Percentiles rank a stretch among this genome's conserved stretches.
These are phyloP conservation scores for Fusarium sp. DNA, from an alignment of 2,329 filamentous ascomycete genomes.

Conservation along the genomic window DNA sequence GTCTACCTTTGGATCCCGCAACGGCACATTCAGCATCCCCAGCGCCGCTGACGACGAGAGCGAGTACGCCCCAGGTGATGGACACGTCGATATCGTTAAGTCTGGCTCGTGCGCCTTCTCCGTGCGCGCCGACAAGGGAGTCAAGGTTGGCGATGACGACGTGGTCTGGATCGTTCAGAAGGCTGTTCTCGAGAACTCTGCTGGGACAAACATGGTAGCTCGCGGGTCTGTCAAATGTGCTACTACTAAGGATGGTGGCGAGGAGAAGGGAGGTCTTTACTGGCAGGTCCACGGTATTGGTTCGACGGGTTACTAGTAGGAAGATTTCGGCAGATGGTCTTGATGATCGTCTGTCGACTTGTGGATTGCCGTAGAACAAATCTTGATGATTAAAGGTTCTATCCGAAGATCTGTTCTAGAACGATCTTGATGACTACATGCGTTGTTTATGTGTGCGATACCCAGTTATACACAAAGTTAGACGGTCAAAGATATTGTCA, in stretches of 20 bases:
- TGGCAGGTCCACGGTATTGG: conserved; percentile 38
- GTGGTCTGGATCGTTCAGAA: conserved; percentile 34
- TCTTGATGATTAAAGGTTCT: conserved; percentile 11
- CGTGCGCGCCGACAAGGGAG: conserved; percentile 42
- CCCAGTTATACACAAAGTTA: conserved; percentile 21
- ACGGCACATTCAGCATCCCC: conserved; percentile 51
- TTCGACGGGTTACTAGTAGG: conserved; percentile 13
- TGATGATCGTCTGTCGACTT: conserved; percentile 12
- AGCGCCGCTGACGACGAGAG: conserved; percentile 20
- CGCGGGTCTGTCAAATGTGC: conserved; percentile 32
- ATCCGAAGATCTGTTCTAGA: conserved; percentile 12
- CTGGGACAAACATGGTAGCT: conserved; percentile 32
- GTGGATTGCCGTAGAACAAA: conserved; percentile 2
- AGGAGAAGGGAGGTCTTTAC: conserved; percentile 28
- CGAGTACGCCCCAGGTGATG: conserved; percentile 23
- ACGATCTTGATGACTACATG: conserved; percentile 30
- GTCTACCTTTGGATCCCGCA: conserved; percentile 48
- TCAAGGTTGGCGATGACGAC: conserved; percentile 34
- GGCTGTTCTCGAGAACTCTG: conserved; percentile 35
- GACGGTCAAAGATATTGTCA: conserved; percentile 18
- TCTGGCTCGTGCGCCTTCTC: conserved; percentile 47
- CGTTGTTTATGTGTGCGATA: conserved; percentile 38
- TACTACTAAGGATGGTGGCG: conserved; percentile 12
- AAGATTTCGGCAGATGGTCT: conserved; percentile 9
- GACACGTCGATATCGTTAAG: conserved; percentile 46